Base-by-base conservation (phyloP, 257 asterid genomes). In the Jacaranda copaia region DNA sequence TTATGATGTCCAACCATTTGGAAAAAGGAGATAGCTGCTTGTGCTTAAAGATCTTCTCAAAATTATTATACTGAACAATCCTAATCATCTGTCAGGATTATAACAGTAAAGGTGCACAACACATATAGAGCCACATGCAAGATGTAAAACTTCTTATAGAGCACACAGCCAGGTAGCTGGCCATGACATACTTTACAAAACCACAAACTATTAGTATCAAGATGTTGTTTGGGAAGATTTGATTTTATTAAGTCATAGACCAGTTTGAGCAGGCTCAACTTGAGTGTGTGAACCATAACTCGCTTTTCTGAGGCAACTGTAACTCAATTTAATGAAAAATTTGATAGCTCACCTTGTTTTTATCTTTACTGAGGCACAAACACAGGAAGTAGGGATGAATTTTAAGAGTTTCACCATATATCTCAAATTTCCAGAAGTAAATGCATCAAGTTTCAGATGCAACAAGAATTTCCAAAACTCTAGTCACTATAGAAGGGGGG, bases 281-380 rank as follows among this genome's bases (percentile, higher is more conserved):
- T 55, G 38, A 53, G 78, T 5, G 12, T 63, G 64, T 32, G 51
- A 19, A 36, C 48, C 58, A 57, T 75, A 68, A 59, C 65, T 73
- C 25, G 45, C 73, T 72, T 63, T 46, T 48, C 32, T 43, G 62
- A 56, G 20, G 64, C 70, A 62, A 48, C 58, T 63, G 19, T 40
- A 68, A 74, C 32, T 25, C 32, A 25, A 25, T 25, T 25, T n/a
- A 36, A 56, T 53, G 36, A 19, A 75, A 63, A 80, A 36, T 5
- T 35, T 42, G 52, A 46, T 49, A 66, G 67, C 49, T 81, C 72
- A 52, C 63, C 71, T 3, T 3, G 48, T 15, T 77, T 51, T 72
- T 65, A 74, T 19, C 46, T 64, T 72, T 75, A 72, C 16, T 35
- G 10, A 57, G 69, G 60, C 68, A 74, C 36, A 45, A n/a, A 52